These are phyloP conservation scores for Aquilaria sinensis DNA, from an alignment of 345 rosid genomes.

Conservation along the genomic window DNA sequence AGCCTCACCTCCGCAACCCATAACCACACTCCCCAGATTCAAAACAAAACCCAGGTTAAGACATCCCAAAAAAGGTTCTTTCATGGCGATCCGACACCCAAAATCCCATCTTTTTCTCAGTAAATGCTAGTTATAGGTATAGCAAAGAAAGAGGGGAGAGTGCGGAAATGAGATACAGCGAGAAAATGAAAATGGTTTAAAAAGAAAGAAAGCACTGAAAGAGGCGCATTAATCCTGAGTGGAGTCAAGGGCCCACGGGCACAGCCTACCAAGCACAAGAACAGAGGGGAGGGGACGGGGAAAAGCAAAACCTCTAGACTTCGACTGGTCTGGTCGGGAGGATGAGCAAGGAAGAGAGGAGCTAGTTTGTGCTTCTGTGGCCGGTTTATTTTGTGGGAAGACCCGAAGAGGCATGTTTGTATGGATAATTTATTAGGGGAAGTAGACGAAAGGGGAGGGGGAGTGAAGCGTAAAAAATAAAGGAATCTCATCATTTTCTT, in stretches of 20 bases:
- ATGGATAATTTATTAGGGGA: background rate
- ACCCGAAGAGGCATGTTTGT: background rate
- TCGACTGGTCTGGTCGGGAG: background rate
- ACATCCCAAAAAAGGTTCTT: constrained; percentile 14
- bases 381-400: constrained; percentile 17
- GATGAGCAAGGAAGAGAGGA: constrained; percentile 14
- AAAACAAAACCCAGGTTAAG: constrained; percentile 28
- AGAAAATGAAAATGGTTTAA: constrained; percentile 27
- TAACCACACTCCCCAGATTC: constrained; percentile 23
- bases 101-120: constrained; percentile 20
- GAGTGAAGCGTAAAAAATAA: background rate
- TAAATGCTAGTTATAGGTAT: background rate
- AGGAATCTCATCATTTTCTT: background rate
- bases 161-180: constrained; percentile 33
- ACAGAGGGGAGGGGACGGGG: constrained; percentile 17
- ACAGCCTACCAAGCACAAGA: constrained; percentile 50
- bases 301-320: background rate
- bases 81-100: constrained; percentile 12
- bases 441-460: background rate
- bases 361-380: constrained; percentile 27
- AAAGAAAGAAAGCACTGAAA: constrained; percentile 27
- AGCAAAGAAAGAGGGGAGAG: constrained; percentile 9
- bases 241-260: constrained; percentile 62
- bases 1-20: constrained; percentile 14
- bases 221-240: constrained; percentile 36